These are phyloP conservation scores for Rosa multiflora DNA, from an alignment of 306 rosid species.

Conservation along the genomic window DNA sequence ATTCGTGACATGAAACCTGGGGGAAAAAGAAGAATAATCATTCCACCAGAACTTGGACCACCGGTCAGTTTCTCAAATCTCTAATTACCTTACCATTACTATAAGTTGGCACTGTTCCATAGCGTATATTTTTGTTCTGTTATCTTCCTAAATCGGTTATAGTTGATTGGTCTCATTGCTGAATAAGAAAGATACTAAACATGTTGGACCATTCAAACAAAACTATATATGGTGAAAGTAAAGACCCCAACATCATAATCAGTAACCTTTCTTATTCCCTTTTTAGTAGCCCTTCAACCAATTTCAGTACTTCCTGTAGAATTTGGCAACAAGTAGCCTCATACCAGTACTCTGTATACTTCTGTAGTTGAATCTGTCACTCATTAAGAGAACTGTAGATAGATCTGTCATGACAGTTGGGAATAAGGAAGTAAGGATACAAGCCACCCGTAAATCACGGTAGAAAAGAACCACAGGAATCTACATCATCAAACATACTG, in stretches of 20 bases:
- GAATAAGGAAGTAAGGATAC: not conserved
- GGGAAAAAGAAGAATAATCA: constrained; percentile 90
- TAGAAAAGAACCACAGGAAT: not conserved
- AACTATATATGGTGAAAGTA: not conserved
- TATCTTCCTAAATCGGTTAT: not conserved
- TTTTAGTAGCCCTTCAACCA: not conserved
- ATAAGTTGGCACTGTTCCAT: not conserved
- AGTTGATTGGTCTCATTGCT: not conserved
- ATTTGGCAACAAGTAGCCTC: not conserved
- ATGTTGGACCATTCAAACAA: constrained; percentile 5
- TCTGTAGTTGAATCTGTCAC: not conserved
- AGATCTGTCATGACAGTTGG: not conserved
- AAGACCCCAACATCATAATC: not conserved
- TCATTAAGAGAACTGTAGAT: not conserved
- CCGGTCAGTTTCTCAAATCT: constrained; percentile 62
- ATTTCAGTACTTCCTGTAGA: not conserved
- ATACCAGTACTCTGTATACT: not conserved
- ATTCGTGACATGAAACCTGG: constrained; percentile 90
- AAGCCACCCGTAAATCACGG: not conserved
- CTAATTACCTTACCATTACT: constrained; percentile 14
- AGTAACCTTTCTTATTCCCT: not conserved
- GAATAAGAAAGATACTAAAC: not conserved
- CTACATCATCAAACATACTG: not conserved
- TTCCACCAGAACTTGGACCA: constrained; percentile 97
- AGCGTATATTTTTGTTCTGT: not conserved